Evolutionary conservation across 1,139 yeast genomes (phyloP), one percentile per base, ranked within the genome.

Genomic region (Pichia inconspicua): DNA sequence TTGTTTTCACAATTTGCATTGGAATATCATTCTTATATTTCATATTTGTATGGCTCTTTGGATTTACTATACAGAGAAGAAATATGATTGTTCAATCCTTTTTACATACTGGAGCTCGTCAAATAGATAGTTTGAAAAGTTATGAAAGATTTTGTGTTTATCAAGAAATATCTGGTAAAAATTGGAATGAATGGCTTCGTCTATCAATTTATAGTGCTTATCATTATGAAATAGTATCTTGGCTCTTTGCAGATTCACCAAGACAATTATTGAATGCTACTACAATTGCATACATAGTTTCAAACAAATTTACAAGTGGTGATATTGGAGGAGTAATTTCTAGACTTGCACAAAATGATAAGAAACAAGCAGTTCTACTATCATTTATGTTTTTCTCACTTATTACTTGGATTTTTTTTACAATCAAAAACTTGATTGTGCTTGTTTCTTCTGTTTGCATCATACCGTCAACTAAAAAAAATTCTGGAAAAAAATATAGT

Each of bases 1-100:
- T 95, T 89, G 70, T 88, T 15, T 88, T 87, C 63, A 82, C 90
- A 10, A 88, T 84, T 1, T 88, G 96, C 63, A 88, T 88, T 53
- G 74, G 88, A n/a, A 76, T 86, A 51, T 82, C 92, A 25, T 71
- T 85, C 48, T 67, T 77, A 8, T 69, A 85, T 30, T 60, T 84
- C 43, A 54, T 79, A 1, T 79, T 79, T 64, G 85, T 82, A 50
- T 71, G 78, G 65, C 56, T 78, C 7, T 70, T 79, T 67, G 94
- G 89, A 1, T 67, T 78, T 30, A 72, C 74, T 45, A 73, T 83
- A 17, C 80, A 73, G 56, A 68, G 75, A 44, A 78, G 87, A 4
- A 70, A 74, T 50, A 82, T 82, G 63, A 82, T 88, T 45, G 84
- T 92, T 3, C 67, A 80, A 53, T 79, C 82, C 3, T 88, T 85